These are phyloP conservation scores for Citrus sinensis DNA, from an alignment of 345 rosid species.

Conservation along the genomic window DNA sequence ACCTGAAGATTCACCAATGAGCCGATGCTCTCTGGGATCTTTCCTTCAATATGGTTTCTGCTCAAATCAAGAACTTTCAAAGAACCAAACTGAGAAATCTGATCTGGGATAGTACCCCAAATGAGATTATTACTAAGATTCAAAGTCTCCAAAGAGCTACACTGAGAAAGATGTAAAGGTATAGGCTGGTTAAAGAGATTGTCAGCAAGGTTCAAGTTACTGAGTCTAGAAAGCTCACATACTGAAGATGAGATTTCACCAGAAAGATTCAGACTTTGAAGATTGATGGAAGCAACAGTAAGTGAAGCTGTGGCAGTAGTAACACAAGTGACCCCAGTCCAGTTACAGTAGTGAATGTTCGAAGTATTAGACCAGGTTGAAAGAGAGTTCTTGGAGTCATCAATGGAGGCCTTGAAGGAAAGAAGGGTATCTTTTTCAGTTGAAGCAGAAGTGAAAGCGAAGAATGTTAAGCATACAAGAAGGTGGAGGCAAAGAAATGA, in stretches of 20 bases:
- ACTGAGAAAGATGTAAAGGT: conserved; percentile 70
- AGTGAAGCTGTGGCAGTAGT: conserved; percentile 40
- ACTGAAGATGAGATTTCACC: conserved; percentile 79
- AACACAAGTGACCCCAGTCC: conserved; percentile 80
- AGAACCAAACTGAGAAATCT: conserved; percentile 52
- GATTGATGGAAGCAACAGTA: conserved; percentile 62
- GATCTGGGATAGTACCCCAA: conserved; percentile 81
- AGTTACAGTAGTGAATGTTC: conserved; percentile 61
- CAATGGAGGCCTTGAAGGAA: conserved; percentile 63
- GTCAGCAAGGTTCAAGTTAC: conserved; percentile 68
- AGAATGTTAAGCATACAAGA: conserved; percentile 39
- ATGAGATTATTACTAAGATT: conserved; percentile 72
- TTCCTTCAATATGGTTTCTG: conserved; percentile 74
- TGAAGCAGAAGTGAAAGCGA: conserved; percentile 36
- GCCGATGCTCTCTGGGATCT: conserved; percentile 71
- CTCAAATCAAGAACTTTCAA: conserved; percentile 66
- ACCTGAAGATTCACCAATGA: conserved; percentile 48
- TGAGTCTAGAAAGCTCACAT: conserved; percentile 57
- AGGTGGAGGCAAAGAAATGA: conserved; percentile 26
- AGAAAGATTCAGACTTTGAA: conserved; percentile 82
- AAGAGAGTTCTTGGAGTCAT: conserved; percentile 67
- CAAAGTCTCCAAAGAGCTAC: conserved; percentile 61
- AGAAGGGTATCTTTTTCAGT: conserved; percentile 68
- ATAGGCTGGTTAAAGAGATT: conserved; percentile 82
- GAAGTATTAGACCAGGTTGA: conserved; percentile 69